Evolutionary conservation across 192 early-diverging fungal genomes (phyloP).

Genomic region (Linnemannia hyalina): DNA sequence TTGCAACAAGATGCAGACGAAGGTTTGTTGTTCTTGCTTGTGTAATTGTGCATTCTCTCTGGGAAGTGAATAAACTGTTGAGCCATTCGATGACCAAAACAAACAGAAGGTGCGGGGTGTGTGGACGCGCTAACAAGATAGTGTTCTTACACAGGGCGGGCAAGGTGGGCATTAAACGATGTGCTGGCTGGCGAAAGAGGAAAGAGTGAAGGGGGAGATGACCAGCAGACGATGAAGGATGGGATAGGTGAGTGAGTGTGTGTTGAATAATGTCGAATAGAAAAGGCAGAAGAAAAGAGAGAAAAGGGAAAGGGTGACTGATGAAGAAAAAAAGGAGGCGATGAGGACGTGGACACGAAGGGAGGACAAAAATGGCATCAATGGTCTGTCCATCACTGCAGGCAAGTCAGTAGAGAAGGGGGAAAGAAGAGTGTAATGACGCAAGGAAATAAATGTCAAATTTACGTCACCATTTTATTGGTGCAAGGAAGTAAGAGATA

Average conservation of each 20-base stretch:
- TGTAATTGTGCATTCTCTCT: no score
- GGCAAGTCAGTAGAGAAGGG: not conserved
- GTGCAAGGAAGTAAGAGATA: not conserved
- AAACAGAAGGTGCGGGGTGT: not conserved
- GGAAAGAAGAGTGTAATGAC: not conserved
- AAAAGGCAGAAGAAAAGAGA: not conserved
- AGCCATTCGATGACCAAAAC: not conserved
- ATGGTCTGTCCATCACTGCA: conserved; percentile 5
- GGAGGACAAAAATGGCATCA: not conserved
- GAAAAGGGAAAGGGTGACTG: not conserved
- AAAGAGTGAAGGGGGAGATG: not conserved
- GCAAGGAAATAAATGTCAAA: not conserved
- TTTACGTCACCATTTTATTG: not conserved
- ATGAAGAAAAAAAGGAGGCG: not conserved
- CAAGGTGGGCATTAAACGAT: not conserved
- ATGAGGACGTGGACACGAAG: conserved; percentile 1
- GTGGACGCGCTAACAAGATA: not conserved
- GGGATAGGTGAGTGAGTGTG: not conserved
- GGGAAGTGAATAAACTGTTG: no score
- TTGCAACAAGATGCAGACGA: no score
- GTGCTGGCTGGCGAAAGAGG: not conserved
- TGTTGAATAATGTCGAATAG: not conserved
- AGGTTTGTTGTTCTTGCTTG: no score
- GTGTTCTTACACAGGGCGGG: not conserved
- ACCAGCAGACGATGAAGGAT: not conserved